Evolutionary conservation across 768 basidiomycete genomes (phyloP).

Genomic region (Pleurotus sapidus): DNA sequence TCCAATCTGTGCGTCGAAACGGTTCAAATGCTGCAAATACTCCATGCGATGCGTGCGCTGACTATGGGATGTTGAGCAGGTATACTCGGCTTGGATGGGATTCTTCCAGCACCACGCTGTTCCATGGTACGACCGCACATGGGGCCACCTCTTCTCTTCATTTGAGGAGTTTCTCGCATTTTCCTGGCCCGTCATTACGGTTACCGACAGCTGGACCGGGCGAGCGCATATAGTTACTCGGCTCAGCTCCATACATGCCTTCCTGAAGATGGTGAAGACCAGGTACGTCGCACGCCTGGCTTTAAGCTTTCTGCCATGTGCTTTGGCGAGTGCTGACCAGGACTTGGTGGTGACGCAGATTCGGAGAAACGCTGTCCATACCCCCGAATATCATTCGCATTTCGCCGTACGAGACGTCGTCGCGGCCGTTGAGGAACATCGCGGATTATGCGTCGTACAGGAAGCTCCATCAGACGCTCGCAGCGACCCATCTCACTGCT

Average conservation of each 20-base stretch:
- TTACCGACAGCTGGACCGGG: slow-evolving; percentile 71
- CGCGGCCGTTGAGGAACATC: slow-evolving; percentile 69
- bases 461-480: slow-evolving; percentile 67
- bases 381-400: slow-evolving; percentile 72
- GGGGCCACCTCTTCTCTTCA: slow-evolving; percentile 75
- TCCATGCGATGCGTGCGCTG: too few relatives aligned
- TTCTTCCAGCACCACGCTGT: slow-evolving; percentile 71
- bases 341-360: slow-evolving; percentile 34
- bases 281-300: slow-evolving; percentile 35
- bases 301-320: too few relatives aligned
- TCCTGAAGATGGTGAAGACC: slow-evolving; percentile 84
- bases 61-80: slow-evolving; percentile 20
- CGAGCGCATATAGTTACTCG: slow-evolving; percentile 81
- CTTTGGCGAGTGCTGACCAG: too few relatives aligned
- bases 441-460: slow-evolving; percentile 66
- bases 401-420: slow-evolving; percentile 63
- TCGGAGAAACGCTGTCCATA: slow-evolving; percentile 71
- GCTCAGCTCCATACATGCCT: slow-evolving; percentile 65
- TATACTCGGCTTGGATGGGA: slow-evolving; percentile 77
- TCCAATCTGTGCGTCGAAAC: slow-evolving; percentile 61
- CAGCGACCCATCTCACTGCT: slow-evolving; percentile 64
- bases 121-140: slow-evolving; percentile 77
- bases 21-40: too few relatives aligned
- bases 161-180: slow-evolving; percentile 80
- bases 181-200: slow-evolving; percentile 79